A percentile compares a stretch with the other conserved stretches of the same genome.
These are phyloP conservation scores for Tulasnella sp. DNA, from an alignment of 768 basidiomycete genomes.

Conservation along the genomic window DNA sequence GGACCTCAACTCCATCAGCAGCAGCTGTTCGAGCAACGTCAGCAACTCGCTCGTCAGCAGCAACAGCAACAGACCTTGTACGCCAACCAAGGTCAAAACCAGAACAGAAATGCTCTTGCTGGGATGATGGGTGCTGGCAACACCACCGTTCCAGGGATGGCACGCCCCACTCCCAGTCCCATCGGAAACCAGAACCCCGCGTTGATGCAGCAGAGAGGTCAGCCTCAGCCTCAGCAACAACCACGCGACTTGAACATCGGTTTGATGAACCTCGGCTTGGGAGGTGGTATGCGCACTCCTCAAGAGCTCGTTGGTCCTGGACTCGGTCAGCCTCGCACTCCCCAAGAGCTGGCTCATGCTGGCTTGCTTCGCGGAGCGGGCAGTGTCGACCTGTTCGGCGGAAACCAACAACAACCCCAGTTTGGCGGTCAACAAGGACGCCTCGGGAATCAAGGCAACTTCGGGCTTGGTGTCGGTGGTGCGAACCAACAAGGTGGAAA, in stretches of 20 bases:
- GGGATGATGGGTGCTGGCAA: constrained; percentile 2
- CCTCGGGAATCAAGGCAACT: background rate
- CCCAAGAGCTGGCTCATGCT: constrained; percentile 6
- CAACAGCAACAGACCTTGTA: constrained; percentile 6
- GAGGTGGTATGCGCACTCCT: constrained; percentile 4
- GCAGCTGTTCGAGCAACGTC: background rate
- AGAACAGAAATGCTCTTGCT: background rate
- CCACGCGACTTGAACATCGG: background rate
- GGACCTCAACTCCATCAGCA: background rate
- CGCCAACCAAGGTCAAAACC: constrained; percentile 7
- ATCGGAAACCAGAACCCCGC: constrained; percentile 11
- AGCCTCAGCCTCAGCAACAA: background rate
- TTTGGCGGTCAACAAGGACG: background rate
- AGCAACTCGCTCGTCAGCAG: constrained; percentile 10
- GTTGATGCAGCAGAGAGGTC: background rate
- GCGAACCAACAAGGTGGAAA: background rate
- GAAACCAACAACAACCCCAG: background rate
- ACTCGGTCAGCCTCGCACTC: background rate
- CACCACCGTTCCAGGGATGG: background rate
- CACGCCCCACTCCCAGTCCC: background rate
- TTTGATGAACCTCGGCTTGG: background rate
- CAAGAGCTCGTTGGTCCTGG: constrained; percentile 6
- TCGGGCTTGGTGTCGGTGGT: background rate
- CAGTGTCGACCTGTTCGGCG: background rate
- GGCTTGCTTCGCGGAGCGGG: background rate